phyloP scores from a whole-genome alignment of 106 monocot species.

The Cymbidium sinense region DNA sequence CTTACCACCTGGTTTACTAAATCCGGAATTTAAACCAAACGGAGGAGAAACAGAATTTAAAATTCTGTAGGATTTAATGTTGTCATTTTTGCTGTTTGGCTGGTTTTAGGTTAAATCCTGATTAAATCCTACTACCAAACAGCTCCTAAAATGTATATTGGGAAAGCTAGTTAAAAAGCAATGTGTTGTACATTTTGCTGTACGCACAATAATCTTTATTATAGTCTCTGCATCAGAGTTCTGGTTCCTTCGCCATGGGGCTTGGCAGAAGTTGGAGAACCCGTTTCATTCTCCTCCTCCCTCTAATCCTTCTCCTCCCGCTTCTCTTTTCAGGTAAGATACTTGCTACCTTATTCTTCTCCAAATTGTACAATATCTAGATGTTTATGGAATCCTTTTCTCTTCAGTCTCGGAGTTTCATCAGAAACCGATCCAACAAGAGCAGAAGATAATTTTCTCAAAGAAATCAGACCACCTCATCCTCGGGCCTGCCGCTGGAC shows the following conservation, averaged over 20 bases:
- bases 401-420: conserved; percentile 56
- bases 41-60: too few species aligned
- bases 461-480: conserved; percentile 57
- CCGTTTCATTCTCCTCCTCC: conserved; percentile 29
- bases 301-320: conserved; percentile 46
- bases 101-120: too few species aligned
- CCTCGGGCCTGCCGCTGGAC: conserved; percentile 72
- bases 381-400: neutral
- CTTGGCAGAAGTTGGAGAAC: conserved; percentile 26
- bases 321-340: conserved; percentile 45
- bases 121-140: too few species aligned
- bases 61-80: too few species aligned
- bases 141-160: too few species aligned
- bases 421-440: conserved; percentile 11
- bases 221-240: neutral
- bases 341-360: neutral
- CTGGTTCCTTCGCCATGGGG: conserved; percentile 13
- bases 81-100: too few species aligned
- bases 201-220: too few species aligned
- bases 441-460: conserved; percentile 6
- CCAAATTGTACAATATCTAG: neutral
- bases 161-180: too few species aligned
- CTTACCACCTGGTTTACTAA: too few species aligned
- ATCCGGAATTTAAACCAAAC: too few species aligned
- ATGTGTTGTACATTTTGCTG: too few species aligned